phyloP scores from a whole-genome alignment of 805 yeast genomes.

The Ogataea minuta region DNA sequence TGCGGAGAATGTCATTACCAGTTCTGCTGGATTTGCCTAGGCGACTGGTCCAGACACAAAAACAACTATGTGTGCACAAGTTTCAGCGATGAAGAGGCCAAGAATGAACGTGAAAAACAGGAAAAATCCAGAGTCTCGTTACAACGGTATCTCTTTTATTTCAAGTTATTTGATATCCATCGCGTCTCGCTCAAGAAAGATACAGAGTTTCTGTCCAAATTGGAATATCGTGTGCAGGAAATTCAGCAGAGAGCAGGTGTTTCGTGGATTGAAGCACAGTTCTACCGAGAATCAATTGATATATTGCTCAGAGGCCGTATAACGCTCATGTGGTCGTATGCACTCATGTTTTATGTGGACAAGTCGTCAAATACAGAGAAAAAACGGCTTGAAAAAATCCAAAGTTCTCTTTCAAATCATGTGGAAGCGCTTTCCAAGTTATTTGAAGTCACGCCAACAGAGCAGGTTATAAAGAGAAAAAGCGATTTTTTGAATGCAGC shows the following conservation, averaged over 20 bases:
- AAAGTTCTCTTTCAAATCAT: slow-evolving; percentile 23
- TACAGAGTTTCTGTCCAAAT: slow-evolving; percentile 54
- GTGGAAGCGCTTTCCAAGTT: slow-evolving; percentile 35
- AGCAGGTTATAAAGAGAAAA: slow-evolving; percentile 28
- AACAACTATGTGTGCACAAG: slow-evolving; percentile 60
- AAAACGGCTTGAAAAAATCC: slow-evolving; percentile 53
- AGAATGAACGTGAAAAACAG: slow-evolving; percentile 39
- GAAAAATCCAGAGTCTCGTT: slow-evolving; percentile 48
- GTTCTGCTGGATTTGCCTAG: slow-evolving; percentile 92
- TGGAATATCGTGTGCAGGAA: slow-evolving; percentile 60
- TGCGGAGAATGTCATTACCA: slow-evolving; percentile 75
- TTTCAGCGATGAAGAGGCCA: slow-evolving; percentile 45
- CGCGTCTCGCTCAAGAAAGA: slow-evolving; percentile 76
- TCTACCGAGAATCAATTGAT: slow-evolving; percentile 68
- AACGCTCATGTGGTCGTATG: slow-evolving; percentile 88
- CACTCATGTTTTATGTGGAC: slow-evolving; percentile 67
- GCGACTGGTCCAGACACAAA: slow-evolving; percentile 72
- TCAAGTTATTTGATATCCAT: slow-evolving; percentile 71
- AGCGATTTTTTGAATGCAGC: slow-evolving; percentile 24
- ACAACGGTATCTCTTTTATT: slow-evolving; percentile 70
- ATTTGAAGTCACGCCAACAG: slow-evolving; percentile 32
- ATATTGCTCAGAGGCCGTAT: slow-evolving; percentile 66
- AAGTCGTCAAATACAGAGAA: slow-evolving; percentile 41
- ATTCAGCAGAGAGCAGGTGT: slow-evolving; percentile 63
- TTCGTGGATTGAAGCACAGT: slow-evolving; percentile 88